Percentiles rank a stretch among this genome's conserved stretches.
Conservation (phyloP, 352 stramenopile genomes). For the Phytophthora pseudosyringae region DNA sequence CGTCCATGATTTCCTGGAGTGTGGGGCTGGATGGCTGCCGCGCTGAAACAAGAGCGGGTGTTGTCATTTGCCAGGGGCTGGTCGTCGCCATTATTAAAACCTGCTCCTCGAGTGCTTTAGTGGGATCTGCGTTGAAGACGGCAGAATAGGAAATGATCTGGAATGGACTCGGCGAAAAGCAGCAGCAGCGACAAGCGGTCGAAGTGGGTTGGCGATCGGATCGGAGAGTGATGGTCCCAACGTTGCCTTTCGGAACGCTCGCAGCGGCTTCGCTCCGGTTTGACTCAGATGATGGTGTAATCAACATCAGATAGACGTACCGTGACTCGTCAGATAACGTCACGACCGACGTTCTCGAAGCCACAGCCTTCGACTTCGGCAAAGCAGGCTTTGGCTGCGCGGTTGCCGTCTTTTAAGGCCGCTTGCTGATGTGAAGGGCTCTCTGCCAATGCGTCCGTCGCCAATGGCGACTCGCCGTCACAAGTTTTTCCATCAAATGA, state of each 20-base stretch:
- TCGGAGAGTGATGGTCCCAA: slow-evolving; percentile 19
- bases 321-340: slow-evolving; percentile 1
- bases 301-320: slow-evolving; percentile 9
- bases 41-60: slow-evolving; percentile 1
- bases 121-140: slow-evolving; percentile 1
- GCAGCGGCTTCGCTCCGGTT: slow-evolving; percentile 9
- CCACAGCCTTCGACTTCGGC: not conserved
- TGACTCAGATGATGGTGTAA: slow-evolving; percentile 8
- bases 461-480: too few species aligned
- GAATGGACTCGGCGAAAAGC: not conserved
- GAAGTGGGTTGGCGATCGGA: slow-evolving; percentile 13
- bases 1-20: slow-evolving; percentile 75
- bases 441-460: too few species aligned
- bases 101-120: not conserved
- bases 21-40: slow-evolving; percentile 24
- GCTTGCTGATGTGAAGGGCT: too few species aligned
- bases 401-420: too few species aligned
- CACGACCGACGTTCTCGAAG: not conserved
- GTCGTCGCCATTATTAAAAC: slow-evolving; percentile 18
- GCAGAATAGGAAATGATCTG: slow-evolving; percentile 22
- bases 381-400: too few species aligned
- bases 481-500: too few species aligned
- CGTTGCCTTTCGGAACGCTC: slow-evolving; percentile 30
- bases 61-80: slow-evolving; percentile 21
- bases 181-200: slow-evolving; percentile 1